Conservation (phyloP, 176 grass and related monocot genomes). For the Oryza brachyantha region DNA sequence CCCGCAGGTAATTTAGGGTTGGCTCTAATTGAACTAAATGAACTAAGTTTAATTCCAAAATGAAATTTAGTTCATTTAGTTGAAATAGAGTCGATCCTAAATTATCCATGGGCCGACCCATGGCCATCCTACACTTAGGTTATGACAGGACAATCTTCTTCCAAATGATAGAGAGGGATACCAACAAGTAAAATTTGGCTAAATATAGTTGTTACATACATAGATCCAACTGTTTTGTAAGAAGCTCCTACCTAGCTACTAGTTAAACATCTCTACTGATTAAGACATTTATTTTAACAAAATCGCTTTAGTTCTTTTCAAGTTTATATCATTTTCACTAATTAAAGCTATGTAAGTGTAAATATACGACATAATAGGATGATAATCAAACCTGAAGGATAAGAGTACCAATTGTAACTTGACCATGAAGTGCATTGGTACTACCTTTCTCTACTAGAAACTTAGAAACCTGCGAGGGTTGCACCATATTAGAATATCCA, state of each 20-base stretch:
- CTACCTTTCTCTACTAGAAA: constrained; percentile 87
- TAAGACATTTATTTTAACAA: constrained; percentile 12
- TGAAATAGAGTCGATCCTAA: too few relatives aligned
- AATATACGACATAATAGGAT: constrained; percentile 15
- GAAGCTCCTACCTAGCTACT: neutral
- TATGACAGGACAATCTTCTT: constrained; percentile 5
- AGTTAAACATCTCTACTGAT: constrained; percentile 1
- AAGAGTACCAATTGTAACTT: constrained; percentile 94
- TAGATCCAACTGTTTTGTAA: neutral
- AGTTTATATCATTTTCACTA: neutral
- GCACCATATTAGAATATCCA: constrained; percentile 19
- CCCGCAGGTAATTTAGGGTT: too few relatives aligned
- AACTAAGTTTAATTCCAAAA: too few relatives aligned
- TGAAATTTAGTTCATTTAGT: too few relatives aligned
- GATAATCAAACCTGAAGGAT: constrained; percentile 69
- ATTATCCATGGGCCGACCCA: too few relatives aligned
- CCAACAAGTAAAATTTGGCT: neutral
- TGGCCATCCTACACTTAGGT: too few relatives aligned
- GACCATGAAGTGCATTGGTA: constrained; percentile 90
- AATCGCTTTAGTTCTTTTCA: neutral
- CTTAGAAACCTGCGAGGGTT: constrained; percentile 76
- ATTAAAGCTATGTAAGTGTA: neutral
- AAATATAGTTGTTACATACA: neutral
- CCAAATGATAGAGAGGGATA: constrained; percentile 15
- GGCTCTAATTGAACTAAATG: too few relatives aligned